Percentiles rank a stretch among this genome's conserved stretches.
phyloP scores from a whole-genome alignment of 1,139 yeast genomes.

The Kurtzmaniella natalensis region DNA sequence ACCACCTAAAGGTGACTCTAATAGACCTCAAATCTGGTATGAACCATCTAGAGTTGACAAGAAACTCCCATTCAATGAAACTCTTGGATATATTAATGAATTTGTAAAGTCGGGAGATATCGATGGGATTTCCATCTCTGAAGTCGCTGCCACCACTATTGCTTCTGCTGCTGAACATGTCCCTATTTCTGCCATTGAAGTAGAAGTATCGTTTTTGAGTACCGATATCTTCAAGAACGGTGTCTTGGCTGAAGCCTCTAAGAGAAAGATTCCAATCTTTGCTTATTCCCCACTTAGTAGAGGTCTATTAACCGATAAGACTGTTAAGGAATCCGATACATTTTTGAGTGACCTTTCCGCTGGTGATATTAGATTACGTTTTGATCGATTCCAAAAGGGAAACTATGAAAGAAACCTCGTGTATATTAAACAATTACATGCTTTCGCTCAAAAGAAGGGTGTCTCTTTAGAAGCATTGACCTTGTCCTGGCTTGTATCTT shows the following conservation, averaged over 20 bases:
- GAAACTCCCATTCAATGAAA: conserved; percentile 42
- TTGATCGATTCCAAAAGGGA: conserved; percentile 61
- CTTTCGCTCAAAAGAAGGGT: conserved; percentile 43
- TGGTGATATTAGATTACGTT: conserved; percentile 49
- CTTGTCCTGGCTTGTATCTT: conserved; percentile 60
- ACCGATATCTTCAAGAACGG: conserved; percentile 60
- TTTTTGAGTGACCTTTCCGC: conserved; percentile 38
- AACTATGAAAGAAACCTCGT: conserved; percentile 47
- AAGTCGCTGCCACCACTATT: conserved; percentile 60
- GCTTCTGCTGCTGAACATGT: conserved; percentile 46
- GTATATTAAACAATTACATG: conserved; percentile 40
- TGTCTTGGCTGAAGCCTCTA: conserved; percentile 48
- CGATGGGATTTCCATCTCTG: conserved; percentile 68
- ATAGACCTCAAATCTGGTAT: conserved; percentile 48
- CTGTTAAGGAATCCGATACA: conserved; percentile 34
- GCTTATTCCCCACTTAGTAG: conserved; percentile 84
- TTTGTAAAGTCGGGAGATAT: conserved; percentile 52
- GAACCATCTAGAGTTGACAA: conserved; percentile 68
- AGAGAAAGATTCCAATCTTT: conserved; percentile 53
- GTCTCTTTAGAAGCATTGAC: conserved; percentile 67
- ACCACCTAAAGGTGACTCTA: conserved; percentile 26
- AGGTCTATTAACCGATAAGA: conserved; percentile 66
- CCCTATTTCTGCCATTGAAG: conserved; percentile 65
- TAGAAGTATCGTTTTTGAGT: conserved; percentile 69
- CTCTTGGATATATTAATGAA: conserved; percentile 47